Conservation (phyloP, 306 rosid genomes). For the Cotoneaster glaucophyllus region DNA sequence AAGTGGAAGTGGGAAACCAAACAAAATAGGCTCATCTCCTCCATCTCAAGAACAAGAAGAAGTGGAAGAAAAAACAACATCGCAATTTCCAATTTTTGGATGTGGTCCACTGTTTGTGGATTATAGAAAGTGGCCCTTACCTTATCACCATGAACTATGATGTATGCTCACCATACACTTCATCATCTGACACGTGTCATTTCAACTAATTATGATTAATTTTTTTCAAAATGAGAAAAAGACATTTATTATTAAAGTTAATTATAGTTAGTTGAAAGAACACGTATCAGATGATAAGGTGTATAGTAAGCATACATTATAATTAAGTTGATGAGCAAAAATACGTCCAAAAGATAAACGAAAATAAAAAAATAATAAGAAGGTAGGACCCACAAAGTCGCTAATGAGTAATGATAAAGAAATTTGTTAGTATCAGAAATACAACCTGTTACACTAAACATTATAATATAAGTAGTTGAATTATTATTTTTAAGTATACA, state of each 20-base stretch:
- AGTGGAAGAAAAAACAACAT: neutral
- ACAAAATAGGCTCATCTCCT: neutral
- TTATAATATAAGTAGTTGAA: too few species aligned
- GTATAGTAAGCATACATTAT: too few species aligned
- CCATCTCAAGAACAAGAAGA: neutral
- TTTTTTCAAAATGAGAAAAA: too few species aligned
- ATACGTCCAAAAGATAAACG: too few species aligned
- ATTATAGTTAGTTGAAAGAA: accelerated
- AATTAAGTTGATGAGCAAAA: too few species aligned
- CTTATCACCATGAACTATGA: too few species aligned
- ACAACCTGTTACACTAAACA: too few species aligned
- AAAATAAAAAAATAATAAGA: neutral
- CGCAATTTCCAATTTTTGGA: neutral
- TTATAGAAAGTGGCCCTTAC: neutral
- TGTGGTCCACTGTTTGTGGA: neutral
- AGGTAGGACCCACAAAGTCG: constrained; percentile 5
- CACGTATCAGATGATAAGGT: too few species aligned
- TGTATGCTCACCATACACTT: too few species aligned
- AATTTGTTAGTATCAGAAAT: neutral
- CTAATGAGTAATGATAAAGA: neutral
- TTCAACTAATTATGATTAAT: too few species aligned
- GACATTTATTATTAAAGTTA: too few species aligned
- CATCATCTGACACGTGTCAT: accelerated
- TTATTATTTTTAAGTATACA: too few species aligned
- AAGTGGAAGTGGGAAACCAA: neutral